phyloP scores from a whole-genome alignment of 345 rosid genomes.

The Lenwebbia sp. region DNA sequence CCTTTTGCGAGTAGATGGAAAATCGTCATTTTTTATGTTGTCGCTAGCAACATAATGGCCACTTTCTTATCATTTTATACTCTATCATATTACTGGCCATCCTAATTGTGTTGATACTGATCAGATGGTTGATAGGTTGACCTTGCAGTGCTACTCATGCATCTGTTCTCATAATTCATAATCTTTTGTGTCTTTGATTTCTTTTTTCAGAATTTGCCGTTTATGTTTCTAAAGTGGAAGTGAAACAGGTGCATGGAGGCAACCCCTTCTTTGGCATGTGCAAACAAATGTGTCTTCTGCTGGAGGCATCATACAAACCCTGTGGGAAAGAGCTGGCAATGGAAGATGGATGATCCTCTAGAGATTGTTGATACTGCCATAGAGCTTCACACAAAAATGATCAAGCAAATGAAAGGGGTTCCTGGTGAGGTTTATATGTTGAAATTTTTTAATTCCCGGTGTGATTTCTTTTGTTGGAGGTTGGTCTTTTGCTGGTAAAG shows the following conservation, averaged over 20 bases:
- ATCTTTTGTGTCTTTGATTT: background rate
- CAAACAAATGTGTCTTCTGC: constrained; percentile 97
- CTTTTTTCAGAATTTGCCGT: background rate
- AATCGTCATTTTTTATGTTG: background rate
- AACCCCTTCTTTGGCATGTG: constrained; percentile 97
- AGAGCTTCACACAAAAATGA: constrained; percentile 85
- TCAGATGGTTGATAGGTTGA: background rate
- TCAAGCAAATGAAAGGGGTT: constrained; percentile 97
- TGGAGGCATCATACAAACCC: constrained; percentile 99
- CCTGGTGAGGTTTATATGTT: constrained; percentile 50
- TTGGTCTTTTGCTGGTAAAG: background rate
- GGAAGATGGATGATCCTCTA: constrained; percentile 97
- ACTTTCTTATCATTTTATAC: background rate
- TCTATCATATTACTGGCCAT: background rate
- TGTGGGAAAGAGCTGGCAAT: constrained; percentile 97
- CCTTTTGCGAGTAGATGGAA: background rate
- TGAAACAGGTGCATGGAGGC: constrained; percentile 89
- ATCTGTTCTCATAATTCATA: background rate
- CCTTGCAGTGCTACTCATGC: background rate
- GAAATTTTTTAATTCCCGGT: background rate
- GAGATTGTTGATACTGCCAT: constrained; percentile 79
- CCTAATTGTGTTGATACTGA: background rate
- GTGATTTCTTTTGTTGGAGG: background rate
- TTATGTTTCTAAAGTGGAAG: background rate
- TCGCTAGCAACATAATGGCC: background rate